phyloP scores from a whole-genome alignment of 2,329 filamentous ascomycete genomes.

The Penicillium crustosum region DNA sequence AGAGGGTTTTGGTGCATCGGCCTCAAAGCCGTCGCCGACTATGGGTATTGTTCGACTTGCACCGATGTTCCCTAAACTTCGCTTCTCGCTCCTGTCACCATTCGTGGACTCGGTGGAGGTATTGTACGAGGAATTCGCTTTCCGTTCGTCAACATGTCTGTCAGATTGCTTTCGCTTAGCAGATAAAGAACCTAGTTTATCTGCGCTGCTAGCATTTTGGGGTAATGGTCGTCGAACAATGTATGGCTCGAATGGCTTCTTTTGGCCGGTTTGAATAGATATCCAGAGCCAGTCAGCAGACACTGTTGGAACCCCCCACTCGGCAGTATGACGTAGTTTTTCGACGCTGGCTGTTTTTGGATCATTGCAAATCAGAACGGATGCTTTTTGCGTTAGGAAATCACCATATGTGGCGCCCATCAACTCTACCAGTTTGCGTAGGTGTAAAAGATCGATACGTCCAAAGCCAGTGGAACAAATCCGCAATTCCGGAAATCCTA shows the following conservation, averaged over 20 bases:
- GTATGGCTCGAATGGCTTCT: slow-evolving; percentile 52
- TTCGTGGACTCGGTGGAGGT: neutral
- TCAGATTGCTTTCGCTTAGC: slow-evolving; percentile 19
- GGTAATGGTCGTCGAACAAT: slow-evolving; percentile 31
- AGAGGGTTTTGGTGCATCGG: slow-evolving; percentile 18
- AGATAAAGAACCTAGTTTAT: slow-evolving; percentile 21
- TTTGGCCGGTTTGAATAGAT: slow-evolving; percentile 61
- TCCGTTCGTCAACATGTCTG: neutral
- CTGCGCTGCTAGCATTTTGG: slow-evolving; percentile 24
- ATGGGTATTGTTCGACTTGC: slow-evolving; percentile 14
- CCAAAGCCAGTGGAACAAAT: slow-evolving; percentile 81
- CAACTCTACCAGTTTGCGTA: slow-evolving; percentile 72
- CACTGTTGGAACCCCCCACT: slow-evolving; percentile 79
- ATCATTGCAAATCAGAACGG: slow-evolving; percentile 71
- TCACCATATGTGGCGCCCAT: slow-evolving; percentile 82
- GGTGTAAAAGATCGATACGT: slow-evolving; percentile 80
- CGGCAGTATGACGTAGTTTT: slow-evolving; percentile 74
- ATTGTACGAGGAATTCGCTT: neutral
- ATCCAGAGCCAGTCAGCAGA: slow-evolving; percentile 80
- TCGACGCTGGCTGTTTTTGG: slow-evolving; percentile 58
- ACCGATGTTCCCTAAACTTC: neutral
- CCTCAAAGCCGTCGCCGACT: slow-evolving; percentile 20
- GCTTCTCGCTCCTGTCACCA: slow-evolving; percentile 1
- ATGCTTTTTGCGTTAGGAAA: slow-evolving; percentile 68
- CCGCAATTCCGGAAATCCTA: slow-evolving; percentile 66